Conservation (phyloP, 2,329 filamentous ascomycete species). For the Bertia moriformis region DNA sequence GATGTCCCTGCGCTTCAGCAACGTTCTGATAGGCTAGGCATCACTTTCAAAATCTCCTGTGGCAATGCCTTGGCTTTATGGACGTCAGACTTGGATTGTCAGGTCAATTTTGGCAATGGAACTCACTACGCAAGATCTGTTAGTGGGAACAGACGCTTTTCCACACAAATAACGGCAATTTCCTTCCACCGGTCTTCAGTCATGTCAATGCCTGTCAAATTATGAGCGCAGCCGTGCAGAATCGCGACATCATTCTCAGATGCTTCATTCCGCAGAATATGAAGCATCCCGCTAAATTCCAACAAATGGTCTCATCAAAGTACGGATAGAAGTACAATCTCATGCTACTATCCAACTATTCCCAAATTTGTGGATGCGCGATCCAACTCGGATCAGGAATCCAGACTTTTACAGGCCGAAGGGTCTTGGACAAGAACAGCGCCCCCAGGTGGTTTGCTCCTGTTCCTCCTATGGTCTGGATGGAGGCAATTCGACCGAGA, state of each 20-base stretch:
- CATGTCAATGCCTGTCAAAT: constrained; percentile 20
- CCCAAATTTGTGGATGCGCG: constrained; percentile 16
- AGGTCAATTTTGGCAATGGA: constrained; percentile 3
- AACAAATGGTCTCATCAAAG: constrained; percentile 10
- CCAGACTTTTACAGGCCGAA: constrained; percentile 13
- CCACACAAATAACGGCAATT: constrained; percentile 14
- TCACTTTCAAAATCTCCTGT: constrained; percentile 16
- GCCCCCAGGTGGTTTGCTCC: constrained; percentile 17
- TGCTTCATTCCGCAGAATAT: constrained; percentile 9
- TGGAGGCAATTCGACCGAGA: constrained; percentile 7
- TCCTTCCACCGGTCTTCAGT: constrained; percentile 15
- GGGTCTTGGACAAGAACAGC: constrained; percentile 8
- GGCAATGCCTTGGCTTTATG: constrained; percentile 21
- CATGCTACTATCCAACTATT: constrained; percentile 7
- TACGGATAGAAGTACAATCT: constrained; percentile 12
- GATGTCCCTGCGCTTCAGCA: constrained; percentile 5
- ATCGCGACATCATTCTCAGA: constrained; percentile 15
- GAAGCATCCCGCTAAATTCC: constrained; percentile 14
- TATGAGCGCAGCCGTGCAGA: constrained; percentile 21
- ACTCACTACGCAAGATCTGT: constrained; percentile 23
- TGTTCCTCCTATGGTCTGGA: constrained; percentile 20
- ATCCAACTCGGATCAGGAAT: constrained; percentile 16
- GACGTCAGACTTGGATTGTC: constrained; percentile 2
- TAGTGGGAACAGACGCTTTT: constrained; percentile 14
- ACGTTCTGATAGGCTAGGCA: constrained; percentile 17